phyloP scores from a whole-genome alignment of 176 grass and related monocot genomes.

The Leersia perrieri region DNA sequence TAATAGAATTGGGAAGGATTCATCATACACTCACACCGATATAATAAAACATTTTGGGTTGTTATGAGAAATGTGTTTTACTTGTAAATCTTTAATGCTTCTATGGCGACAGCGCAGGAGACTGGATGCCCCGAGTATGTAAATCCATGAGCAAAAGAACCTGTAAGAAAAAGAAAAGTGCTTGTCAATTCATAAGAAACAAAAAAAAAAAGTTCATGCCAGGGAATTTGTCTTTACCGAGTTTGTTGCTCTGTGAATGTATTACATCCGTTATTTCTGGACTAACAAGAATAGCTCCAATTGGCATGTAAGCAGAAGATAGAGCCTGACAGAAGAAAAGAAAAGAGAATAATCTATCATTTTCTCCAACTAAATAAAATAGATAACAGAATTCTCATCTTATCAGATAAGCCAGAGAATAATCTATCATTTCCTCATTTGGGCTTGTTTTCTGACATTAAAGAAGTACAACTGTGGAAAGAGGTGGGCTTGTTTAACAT shows the following conservation, averaged over 20 bases:
- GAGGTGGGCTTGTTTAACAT: too few relatives aligned
- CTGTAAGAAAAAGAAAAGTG: conserved; percentile 28
- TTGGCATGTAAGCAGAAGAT: conserved; percentile 92
- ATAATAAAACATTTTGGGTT: neutral
- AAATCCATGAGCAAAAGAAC: conserved; percentile 96
- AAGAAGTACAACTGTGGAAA: too few relatives aligned
- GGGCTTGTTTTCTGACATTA: too few relatives aligned
- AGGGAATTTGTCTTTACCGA: conserved; percentile 55
- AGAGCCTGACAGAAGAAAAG: conserved; percentile 55
- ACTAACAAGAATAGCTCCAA: conserved; percentile 87
- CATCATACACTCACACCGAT: neutral
- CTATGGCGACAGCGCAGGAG: conserved; percentile 82
- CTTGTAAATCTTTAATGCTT: conserved; percentile 90
- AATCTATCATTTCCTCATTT: too few relatives aligned
- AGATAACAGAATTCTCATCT: neutral
- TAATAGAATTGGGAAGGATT: conserved; percentile 35
- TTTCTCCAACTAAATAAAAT: neutral
- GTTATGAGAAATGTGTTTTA: conserved; percentile 2
- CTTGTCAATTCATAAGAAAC: conserved; percentile 10
- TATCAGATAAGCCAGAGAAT: neutral
- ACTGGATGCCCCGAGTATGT: conserved; percentile 95
- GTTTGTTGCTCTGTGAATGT: conserved; percentile 90
- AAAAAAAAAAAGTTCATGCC: neutral
- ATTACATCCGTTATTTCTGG: conserved; percentile 83
- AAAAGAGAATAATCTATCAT: neutral